These are phyloP conservation scores for Daldinia caldariorum DNA, from an alignment of 495 filamentous ascomycete genomes.

Conservation along the genomic window DNA sequence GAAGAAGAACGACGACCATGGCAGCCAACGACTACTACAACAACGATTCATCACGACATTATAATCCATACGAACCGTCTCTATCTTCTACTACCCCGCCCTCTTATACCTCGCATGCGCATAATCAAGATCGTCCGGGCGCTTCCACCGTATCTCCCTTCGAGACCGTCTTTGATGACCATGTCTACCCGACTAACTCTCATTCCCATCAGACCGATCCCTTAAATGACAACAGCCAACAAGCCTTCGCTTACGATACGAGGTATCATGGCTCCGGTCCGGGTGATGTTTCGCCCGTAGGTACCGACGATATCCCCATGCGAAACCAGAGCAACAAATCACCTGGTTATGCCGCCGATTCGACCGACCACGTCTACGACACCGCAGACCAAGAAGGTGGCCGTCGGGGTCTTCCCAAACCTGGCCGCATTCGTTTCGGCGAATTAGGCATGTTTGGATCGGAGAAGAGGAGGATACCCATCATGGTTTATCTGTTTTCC, in stretches of 20 bases:
- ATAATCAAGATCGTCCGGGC: constrained; percentile 50
- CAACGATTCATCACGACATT: constrained; percentile 60
- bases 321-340: constrained; percentile 56
- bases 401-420: constrained; percentile 41
- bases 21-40: constrained; percentile 87
- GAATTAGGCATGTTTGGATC: constrained; percentile 61
- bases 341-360: constrained; percentile 52
- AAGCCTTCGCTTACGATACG: constrained; percentile 61
- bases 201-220: constrained; percentile 45
- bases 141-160: constrained; percentile 58
- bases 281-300: constrained; percentile 47
- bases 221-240: constrained; percentile 45
- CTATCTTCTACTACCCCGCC: constrained; percentile 40
- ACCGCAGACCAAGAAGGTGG: constrained; percentile 43
- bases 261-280: constrained; percentile 65
- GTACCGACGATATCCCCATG: constrained; percentile 74
- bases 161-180: constrained; percentile 68
- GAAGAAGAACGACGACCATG: constrained; percentile 61
- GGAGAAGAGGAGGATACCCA: constrained; percentile 70
- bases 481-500: constrained; percentile 84
- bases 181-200: constrained; percentile 66
- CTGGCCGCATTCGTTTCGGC: constrained; percentile 52
- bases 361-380: constrained; percentile 64
- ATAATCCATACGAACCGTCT: constrained; percentile 46
- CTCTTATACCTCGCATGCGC: constrained; percentile 50